phyloP scores from a whole-genome alignment of 169 alveolate genomes.

The Babesia sp. region DNA sequence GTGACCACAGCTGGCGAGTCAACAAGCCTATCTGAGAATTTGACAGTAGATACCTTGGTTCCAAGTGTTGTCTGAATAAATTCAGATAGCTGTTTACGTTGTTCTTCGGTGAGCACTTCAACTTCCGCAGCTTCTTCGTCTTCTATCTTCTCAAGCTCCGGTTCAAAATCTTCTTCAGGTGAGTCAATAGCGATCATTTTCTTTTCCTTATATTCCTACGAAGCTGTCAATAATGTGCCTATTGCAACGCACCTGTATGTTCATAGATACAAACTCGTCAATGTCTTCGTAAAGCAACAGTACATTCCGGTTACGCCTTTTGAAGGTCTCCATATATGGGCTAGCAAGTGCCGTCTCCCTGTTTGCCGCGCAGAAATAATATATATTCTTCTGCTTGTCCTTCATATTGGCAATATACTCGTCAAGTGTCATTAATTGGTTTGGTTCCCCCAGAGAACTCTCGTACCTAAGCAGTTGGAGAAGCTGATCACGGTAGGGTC shows the following conservation, averaged over 20 bases:
- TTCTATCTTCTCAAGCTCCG: constrained; percentile 53
- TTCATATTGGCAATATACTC: constrained; percentile 75
- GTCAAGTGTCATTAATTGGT: constrained; percentile 69
- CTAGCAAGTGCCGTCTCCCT: constrained; percentile 82
- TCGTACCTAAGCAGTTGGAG: constrained; percentile 66
- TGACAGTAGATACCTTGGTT: constrained; percentile 78
- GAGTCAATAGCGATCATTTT: constrained; percentile 74
- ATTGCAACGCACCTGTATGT: constrained; percentile 55
- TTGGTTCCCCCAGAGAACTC: constrained; percentile 58
- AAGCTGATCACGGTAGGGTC: constrained; percentile 65
- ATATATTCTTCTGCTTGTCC: constrained; percentile 83
- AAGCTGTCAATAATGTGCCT: neutral
- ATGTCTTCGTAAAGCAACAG: constrained; percentile 85
- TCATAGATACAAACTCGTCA: constrained; percentile 86
- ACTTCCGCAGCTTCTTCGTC: constrained; percentile 15
- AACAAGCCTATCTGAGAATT: constrained; percentile 85
- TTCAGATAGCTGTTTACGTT: constrained; percentile 43
- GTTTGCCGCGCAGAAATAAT: constrained; percentile 81
- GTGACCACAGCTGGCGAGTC: constrained; percentile 88
- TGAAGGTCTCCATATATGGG: constrained; percentile 88
- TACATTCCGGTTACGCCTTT: constrained; percentile 77
- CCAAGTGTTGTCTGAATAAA: constrained; percentile 73
- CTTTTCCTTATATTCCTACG: constrained; percentile 66
- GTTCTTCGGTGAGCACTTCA: constrained; percentile 57
- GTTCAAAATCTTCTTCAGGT: constrained; percentile 68